Conservation (phyloP, 176 grass and related monocot species). For the Poa annua region DNA sequence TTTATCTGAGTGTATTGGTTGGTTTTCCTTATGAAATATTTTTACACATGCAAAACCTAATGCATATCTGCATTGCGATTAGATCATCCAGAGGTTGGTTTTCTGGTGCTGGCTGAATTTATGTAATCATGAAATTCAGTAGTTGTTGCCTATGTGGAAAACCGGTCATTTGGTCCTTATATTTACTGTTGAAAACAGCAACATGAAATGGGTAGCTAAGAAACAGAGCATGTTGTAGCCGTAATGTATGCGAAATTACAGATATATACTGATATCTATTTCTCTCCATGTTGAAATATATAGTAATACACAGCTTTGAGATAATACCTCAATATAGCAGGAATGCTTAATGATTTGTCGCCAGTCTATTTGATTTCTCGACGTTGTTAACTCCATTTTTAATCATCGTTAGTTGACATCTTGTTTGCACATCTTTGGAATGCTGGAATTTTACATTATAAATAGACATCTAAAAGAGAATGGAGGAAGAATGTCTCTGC, state of each 20-base stretch:
- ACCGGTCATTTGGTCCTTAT: background rate
- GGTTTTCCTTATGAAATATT: background rate
- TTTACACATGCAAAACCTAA: background rate
- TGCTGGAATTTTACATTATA: background rate
- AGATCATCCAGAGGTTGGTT: background rate
- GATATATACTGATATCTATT: background rate
- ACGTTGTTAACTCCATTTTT: background rate
- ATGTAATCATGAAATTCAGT: background rate
- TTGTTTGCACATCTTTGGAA: constrained; percentile 17
- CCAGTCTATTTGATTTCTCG: background rate
- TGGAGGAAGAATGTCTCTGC: background rate
- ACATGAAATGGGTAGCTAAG: background rate
- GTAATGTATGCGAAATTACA: background rate
- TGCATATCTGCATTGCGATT: background rate
- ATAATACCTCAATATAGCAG: background rate
- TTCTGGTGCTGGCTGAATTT: background rate
- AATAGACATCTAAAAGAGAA: background rate
- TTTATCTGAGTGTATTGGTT: background rate
- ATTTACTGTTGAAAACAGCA: background rate
- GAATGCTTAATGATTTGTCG: background rate
- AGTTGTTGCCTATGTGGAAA: background rate
- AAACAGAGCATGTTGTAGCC: background rate
- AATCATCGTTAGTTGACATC: constrained; percentile 2
- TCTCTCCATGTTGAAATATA: background rate
- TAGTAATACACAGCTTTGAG: background rate